A percentile compares a stretch with the other conserved stretches of the same genome.
These are phyloP conservation scores for Calcarisporium arbuscula DNA, from an alignment of 2,329 filamentous ascomycete genomes.

Conservation along the genomic window DNA sequence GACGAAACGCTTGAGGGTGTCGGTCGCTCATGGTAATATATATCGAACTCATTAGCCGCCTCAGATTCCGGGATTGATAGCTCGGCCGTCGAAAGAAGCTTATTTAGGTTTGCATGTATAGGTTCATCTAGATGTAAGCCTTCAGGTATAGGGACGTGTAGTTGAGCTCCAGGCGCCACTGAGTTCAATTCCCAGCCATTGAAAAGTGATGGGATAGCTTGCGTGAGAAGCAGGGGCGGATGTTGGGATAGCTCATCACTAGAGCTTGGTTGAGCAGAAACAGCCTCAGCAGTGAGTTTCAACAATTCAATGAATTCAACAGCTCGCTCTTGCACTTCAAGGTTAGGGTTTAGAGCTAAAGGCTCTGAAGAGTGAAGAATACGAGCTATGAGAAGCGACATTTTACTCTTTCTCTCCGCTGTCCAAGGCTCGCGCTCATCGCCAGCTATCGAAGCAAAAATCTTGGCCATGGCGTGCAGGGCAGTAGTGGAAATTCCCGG, in stretches of 20 bases:
- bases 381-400: slow-evolving; percentile 71
- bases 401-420: slow-evolving; percentile 63
- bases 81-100: slow-evolving; percentile 57
- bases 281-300: slow-evolving; percentile 78
- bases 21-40: slow-evolving; percentile 55
- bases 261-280: slow-evolving; percentile 56
- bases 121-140: slow-evolving; percentile 73
- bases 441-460: slow-evolving; percentile 68
- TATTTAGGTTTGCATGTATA: slow-evolving; percentile 69
- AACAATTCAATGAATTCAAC: slow-evolving; percentile 90
- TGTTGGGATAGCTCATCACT: slow-evolving; percentile 52
- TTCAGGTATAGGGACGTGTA: slow-evolving; percentile 74
- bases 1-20: slow-evolving; percentile 46
- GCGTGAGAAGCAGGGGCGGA: slow-evolving; percentile 76
- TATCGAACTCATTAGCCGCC: slow-evolving; percentile 61
- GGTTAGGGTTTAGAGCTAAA: slow-evolving; percentile 70
- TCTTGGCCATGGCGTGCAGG: slow-evolving; percentile 78
- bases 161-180: slow-evolving; percentile 74
- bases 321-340: slow-evolving; percentile 92
- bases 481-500: slow-evolving; percentile 69
- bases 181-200: slow-evolving; percentile 85
- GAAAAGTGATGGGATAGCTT: slow-evolving; percentile 86
- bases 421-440: slow-evolving; percentile 64
- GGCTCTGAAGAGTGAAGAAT: slow-evolving; percentile 78
- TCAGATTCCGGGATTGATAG: slow-evolving; percentile 40